phyloP scores from a whole-genome alignment of 2,329 filamentous ascomycete species.

The Zymoseptoria crescenta region DNA sequence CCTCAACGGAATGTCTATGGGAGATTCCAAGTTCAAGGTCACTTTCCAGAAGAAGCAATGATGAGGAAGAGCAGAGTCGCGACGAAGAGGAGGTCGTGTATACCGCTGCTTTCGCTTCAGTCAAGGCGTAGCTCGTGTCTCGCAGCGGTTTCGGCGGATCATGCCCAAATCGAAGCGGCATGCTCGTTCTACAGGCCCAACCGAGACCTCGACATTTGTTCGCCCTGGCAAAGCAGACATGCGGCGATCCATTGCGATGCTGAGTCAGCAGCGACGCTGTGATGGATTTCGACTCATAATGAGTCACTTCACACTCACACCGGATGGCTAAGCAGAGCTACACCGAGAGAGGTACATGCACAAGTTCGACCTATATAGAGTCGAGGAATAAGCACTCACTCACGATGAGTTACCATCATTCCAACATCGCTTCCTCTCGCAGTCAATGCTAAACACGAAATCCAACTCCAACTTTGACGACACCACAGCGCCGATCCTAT shows the following conservation, averaged over 20 bases:
- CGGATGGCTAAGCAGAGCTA: not conserved
- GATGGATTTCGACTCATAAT: not conserved
- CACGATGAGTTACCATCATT: not conserved
- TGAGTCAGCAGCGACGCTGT: not conserved
- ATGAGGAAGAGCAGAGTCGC: not conserved
- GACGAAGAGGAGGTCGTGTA: not conserved
- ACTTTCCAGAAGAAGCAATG: conserved; percentile 83
- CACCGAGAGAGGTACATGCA: not conserved
- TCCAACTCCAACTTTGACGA: not conserved
- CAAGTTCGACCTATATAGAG: not conserved
- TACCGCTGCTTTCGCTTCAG: not conserved
- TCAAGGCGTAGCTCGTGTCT: not conserved
- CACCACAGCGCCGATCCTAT: not conserved
- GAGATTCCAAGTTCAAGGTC: conserved; percentile 77
- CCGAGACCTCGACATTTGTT: not conserved
- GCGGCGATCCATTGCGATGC: not conserved
- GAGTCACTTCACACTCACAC: not conserved
- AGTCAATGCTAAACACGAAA: not conserved
- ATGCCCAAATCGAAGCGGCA: not conserved
- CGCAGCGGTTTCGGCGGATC: not conserved
- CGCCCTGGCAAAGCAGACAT: not conserved
- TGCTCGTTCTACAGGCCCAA: not conserved
- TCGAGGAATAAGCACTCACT: not conserved
- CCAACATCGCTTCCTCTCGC: not conserved
- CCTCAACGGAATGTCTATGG: conserved; percentile 75